Evolutionary conservation across 2,329 filamentous ascomycete species (phyloP), one percentile per base, ranked within the genome.

Genomic region (Aspergillus sp.): DNA sequence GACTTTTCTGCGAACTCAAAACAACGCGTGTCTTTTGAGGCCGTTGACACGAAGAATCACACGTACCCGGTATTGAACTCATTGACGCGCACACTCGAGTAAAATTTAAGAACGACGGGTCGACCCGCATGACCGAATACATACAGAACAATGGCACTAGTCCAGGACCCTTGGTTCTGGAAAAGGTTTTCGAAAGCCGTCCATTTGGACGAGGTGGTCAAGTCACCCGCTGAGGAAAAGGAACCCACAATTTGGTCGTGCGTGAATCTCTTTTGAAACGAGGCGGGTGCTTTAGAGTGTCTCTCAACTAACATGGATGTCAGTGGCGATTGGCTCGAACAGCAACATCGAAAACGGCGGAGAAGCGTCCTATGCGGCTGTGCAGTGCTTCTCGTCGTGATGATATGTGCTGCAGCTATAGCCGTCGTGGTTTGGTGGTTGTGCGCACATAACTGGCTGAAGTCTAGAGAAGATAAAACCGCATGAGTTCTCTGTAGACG

Each of bases 91-190:
- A 25, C 15, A n/a, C 19, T 19, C 7, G 45, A 31, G 5, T 25
- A n/a, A 25, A 31, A 2, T 34, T 11, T 22, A 23, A 22, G 15
- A 19, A 19, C n/a, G 45, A 47, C 45, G 15, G n/a, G 25, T n/a
- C 13, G 13, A 31, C 3, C 13, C 15, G n/a, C 13, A 28, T 53
- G 7, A 45, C 17, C 30, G 28, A 52, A 17, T 19, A 43, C 17
- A 17, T 17, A 62, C 6, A 34, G 30, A 15, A 57, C 46, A 13
- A 84, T 84, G 82, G 79, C 80, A n/a, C 77, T 78, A 50, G 79
- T 84, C 61, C 81, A 81, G 64, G 85, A 88, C 69, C 85, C 85
- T 25, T 80, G 78, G 53, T 88, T 87, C 76, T 88, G 85, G 85
- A 81, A 81, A 59, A 83, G 85, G 68, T 87, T 87, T 77, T 85